Evolutionary conservation across 495 filamentous ascomycete genomes (phyloP).

Genomic region (Haplographium delicatum): DNA sequence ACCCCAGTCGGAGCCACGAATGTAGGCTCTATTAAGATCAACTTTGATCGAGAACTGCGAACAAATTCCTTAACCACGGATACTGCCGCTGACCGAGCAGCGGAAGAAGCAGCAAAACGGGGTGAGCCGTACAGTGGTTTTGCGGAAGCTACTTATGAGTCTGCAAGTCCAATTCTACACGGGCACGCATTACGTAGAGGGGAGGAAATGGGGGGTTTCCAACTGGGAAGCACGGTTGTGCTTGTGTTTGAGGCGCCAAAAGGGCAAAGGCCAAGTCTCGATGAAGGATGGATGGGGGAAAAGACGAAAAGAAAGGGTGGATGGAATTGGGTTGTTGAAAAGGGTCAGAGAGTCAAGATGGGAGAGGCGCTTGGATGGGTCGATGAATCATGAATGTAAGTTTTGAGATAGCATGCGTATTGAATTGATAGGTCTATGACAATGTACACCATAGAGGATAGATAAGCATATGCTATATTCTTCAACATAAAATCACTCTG

Average conservation of each 20-base stretch:
- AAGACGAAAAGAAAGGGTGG: slow-evolving; percentile 52
- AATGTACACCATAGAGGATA: too few species aligned
- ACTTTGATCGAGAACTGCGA: slow-evolving; percentile 91
- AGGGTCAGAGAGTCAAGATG: slow-evolving; percentile 83
- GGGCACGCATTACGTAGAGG: slow-evolving; percentile 81
- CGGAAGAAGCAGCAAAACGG: slow-evolving; percentile 64
- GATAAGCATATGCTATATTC: too few species aligned
- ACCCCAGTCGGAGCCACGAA: slow-evolving; percentile 98
- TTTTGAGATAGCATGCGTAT: too few species aligned
- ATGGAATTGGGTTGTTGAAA: slow-evolving; percentile 77
- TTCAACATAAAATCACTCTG: too few species aligned
- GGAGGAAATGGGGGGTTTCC: slow-evolving; percentile 98
- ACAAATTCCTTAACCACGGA: slow-evolving; percentile 90
- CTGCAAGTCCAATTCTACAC: slow-evolving; percentile 68
- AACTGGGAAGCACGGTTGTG: slow-evolving; percentile 91
- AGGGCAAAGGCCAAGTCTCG: slow-evolving; percentile 54
- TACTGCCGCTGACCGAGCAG: slow-evolving; percentile 77
- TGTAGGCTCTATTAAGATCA: slow-evolving; percentile 93
- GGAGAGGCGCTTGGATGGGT: slow-evolving; percentile 75
- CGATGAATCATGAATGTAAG: slow-evolving; percentile 28
- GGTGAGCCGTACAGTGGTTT: slow-evolving; percentile 83
- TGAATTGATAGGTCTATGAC: too few species aligned
- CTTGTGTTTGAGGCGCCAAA: slow-evolving; percentile 94
- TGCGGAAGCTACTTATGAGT: slow-evolving; percentile 82
- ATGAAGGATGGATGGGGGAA: slow-evolving; percentile 53